Percentiles rank a stretch among this genome's conserved stretches.
phyloP scores from a whole-genome alignment of 139 green algal species.

The Chlamydomonas sphaeroides region DNA sequence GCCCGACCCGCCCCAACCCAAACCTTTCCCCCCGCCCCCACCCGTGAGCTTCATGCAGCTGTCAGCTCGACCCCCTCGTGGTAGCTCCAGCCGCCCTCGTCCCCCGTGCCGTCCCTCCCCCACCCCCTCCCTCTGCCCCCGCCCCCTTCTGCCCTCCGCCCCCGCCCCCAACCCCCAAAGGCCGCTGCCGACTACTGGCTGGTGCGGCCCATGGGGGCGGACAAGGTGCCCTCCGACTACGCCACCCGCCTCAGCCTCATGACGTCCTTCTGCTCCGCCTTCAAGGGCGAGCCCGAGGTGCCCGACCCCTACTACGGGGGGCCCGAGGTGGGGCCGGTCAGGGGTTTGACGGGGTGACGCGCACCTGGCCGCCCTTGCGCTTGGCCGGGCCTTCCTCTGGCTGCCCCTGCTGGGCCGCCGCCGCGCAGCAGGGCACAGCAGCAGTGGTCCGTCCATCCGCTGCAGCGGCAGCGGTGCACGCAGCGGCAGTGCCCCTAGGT shows the following conservation, averaged over 20 bases:
- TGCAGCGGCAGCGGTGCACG: too few relatives aligned
- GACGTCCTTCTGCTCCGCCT: constrained; percentile 69
- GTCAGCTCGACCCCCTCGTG: constrained; percentile 90
- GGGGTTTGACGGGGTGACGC: too few relatives aligned
- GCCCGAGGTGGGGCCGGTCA: neutral
- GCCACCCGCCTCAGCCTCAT: constrained; percentile 61
- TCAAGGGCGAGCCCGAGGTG: constrained; percentile 64
- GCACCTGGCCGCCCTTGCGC: too few relatives aligned
- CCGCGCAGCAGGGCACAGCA: too few relatives aligned
- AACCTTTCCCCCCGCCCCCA: constrained; percentile 12
- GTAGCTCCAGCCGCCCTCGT: constrained; percentile 79
- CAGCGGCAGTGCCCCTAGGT: too few relatives aligned
- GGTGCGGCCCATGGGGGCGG: constrained; percentile 28
- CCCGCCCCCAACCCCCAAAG: neutral
- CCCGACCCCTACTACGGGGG: constrained; percentile 95
- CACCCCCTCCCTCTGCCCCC: too few relatives aligned
- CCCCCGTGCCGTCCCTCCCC: neutral
- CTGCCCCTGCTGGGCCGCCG: too few relatives aligned
- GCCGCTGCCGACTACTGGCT: constrained; percentile 58
- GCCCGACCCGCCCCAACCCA: neutral
- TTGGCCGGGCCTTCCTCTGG: too few relatives aligned
- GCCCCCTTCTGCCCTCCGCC: neutral
- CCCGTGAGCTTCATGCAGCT: constrained; percentile 80
- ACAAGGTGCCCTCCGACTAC: constrained; percentile 9
- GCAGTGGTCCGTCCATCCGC: too few relatives aligned